A percentile compares a stretch with the other conserved stretches of the same genome.
phyloP scores from a whole-genome alignment of 2,329 filamentous ascomycete species.

The Hypocrella siamensis region DNA sequence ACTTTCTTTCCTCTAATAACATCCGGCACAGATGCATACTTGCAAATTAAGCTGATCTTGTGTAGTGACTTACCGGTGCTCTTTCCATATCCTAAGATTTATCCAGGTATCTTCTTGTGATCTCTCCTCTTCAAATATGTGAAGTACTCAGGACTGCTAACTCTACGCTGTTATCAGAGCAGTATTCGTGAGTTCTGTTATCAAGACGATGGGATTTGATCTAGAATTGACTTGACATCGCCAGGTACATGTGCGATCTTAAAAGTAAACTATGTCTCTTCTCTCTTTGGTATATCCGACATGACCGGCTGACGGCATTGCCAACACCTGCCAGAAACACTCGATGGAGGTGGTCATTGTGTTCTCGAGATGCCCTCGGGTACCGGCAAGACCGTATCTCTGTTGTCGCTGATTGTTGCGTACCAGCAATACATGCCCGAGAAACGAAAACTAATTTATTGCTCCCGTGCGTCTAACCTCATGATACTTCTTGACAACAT shows the following conservation, averaged over 20 bases:
- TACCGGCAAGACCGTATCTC: conserved; percentile 91
- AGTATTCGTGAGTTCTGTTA: conserved; percentile 32
- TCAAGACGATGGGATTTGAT: neutral
- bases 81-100: conserved; percentile 44
- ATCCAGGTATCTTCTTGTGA: conserved; percentile 29
- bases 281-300: neutral
- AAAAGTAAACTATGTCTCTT: conserved; percentile 24
- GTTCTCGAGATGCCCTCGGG: conserved; percentile 98
- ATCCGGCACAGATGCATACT: neutral
- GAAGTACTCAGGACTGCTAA: neutral
- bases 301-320: neutral
- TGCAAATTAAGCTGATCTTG: conserved; percentile 8
- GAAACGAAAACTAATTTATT: conserved; percentile 93
- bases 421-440: conserved; percentile 92
- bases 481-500: neutral
- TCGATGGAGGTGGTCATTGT: conserved; percentile 89
- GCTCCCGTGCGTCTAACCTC: conserved; percentile 49
- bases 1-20: conserved; percentile 5
- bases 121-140: neutral
- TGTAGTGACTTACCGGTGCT: conserved; percentile 37
- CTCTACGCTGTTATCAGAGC: conserved; percentile 18
- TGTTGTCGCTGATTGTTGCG: conserved; percentile 87
- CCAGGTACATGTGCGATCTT: conserved; percentile 40
- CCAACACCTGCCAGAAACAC: conserved; percentile 43
- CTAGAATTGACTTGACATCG: neutral